phyloP scores from a whole-genome alignment of 148 eudicot genomes.

The Polygonum aviculare region DNA sequence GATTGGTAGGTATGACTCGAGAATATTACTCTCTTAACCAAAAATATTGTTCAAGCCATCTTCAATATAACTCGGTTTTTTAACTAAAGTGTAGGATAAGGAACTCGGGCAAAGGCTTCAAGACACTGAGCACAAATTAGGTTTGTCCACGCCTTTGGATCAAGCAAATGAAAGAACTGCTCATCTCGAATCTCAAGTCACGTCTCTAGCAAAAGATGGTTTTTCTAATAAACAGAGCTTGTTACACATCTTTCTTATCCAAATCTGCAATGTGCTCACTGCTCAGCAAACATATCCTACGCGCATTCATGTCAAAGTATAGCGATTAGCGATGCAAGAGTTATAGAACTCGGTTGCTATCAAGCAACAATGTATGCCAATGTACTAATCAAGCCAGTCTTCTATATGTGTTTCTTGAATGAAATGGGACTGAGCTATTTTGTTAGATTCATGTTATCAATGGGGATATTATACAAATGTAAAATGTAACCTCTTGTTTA shows the following conservation, averaged over 20 bases:
- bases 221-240: too few species aligned
- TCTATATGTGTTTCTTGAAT: background rate
- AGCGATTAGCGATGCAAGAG: background rate
- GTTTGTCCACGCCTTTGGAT: slow-evolving; percentile 72
- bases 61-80: background rate
- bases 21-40: background rate
- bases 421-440: too few species aligned
- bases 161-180: slow-evolving; percentile 63
- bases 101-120: slow-evolving; percentile 78
- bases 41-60: background rate
- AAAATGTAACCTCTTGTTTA: too few species aligned
- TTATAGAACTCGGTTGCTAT: background rate
- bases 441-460: too few species aligned
- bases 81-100: slow-evolving; percentile 52
- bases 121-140: slow-evolving; percentile 82
- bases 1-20: too few species aligned
- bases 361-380: background rate
- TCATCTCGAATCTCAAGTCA: slow-evolving; percentile 70
- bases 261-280: background rate
- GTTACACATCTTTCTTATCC: background rate
- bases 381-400: background rate
- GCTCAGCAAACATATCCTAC: background rate
- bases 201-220: slow-evolving; percentile 39
- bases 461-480: too few species aligned
- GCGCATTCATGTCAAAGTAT: background rate